Evolutionary conservation across 495 filamentous ascomycete species (phyloP).

Genomic region (Trypethelium eluteriae): DNA sequence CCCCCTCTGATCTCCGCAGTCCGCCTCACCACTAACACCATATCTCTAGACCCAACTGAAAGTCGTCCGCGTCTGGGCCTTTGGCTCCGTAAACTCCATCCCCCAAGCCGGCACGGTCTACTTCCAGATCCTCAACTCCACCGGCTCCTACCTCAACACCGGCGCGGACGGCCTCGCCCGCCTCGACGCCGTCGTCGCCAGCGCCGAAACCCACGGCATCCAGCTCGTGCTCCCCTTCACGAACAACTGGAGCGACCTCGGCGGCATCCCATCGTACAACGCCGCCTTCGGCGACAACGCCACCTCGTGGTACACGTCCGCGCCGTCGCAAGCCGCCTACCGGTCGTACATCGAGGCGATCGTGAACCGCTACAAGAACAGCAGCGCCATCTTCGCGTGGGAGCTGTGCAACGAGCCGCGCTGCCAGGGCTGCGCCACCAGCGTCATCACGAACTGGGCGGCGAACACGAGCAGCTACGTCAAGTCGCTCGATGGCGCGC

Average conservation of each 20-base stretch:
- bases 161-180: conserved; percentile 18
- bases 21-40: no score
- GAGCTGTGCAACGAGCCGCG: conserved; percentile 65
- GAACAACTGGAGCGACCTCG: conserved; percentile 26
- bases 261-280: conserved; percentile 21
- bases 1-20: no score
- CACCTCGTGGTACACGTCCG: conserved; percentile 43
- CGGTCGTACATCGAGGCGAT: conserved; percentile 56
- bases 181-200: conserved; percentile 20
- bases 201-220: conserved; percentile 26
- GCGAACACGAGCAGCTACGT: conserved; percentile 53
- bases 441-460: conserved; percentile 52
- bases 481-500: conserved; percentile 52
- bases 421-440: conserved; percentile 53
- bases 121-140: conserved; percentile 34
- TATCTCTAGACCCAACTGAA: conserved; percentile 43
- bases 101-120: conserved; percentile 26
- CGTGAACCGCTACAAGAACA: conserved; percentile 50
- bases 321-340: conserved; percentile 51
- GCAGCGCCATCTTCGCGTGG: conserved; percentile 60
- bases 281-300: conserved; percentile 31
- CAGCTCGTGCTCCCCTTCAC: conserved; percentile 25
- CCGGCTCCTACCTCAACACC: conserved; percentile 31
- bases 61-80: conserved; percentile 24
- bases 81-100: conserved; percentile 16